Evolutionary conservation across 805 yeast genomes (phyloP).

Genomic region (Starmerella riodocensis): DNA sequence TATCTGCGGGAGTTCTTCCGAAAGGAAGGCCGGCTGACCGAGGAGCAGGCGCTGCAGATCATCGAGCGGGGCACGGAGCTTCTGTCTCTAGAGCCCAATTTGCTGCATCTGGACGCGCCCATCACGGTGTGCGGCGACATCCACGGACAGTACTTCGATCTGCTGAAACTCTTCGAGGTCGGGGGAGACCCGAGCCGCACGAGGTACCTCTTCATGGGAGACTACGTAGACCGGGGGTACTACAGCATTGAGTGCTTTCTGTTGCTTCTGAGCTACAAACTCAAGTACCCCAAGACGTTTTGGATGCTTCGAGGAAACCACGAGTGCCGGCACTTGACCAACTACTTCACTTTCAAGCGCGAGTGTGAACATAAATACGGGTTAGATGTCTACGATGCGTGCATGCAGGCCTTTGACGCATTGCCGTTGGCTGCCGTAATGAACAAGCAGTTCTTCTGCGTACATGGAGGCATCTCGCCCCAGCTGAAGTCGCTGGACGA

Average conservation of each 20-base stretch:
- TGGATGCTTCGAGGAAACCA: slow-evolving; percentile 88
- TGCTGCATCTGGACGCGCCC: slow-evolving; percentile 76
- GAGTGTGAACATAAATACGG: slow-evolving; percentile 84
- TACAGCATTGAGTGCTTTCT: slow-evolving; percentile 64
- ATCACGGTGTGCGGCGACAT: slow-evolving; percentile 93
- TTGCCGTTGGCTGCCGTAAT: slow-evolving; percentile 85
- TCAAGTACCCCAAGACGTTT: slow-evolving; percentile 58
- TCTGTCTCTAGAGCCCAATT: slow-evolving; percentile 60
- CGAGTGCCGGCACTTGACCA: slow-evolving; percentile 85
- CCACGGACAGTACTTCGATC: slow-evolving; percentile 91
- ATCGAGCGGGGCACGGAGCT: slow-evolving; percentile 50
- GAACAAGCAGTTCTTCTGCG: slow-evolving; percentile 90
- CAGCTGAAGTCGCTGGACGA: slow-evolving; percentile 61
- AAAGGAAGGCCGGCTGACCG: slow-evolving; percentile 66
- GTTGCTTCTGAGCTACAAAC: slow-evolving; percentile 64
- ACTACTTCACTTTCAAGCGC: slow-evolving; percentile 80
- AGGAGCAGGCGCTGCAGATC: slow-evolving; percentile 57
- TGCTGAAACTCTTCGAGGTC: slow-evolving; percentile 80
- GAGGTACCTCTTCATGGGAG: slow-evolving; percentile 75
- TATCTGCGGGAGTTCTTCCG: slow-evolving; percentile 63
- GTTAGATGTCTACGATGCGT: slow-evolving; percentile 47
- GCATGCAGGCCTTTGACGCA: slow-evolving; percentile 67
- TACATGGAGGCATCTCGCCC: slow-evolving; percentile 92
- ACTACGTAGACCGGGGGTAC: slow-evolving; percentile 89
- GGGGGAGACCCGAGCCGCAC: slow-evolving; percentile 79